Evolutionary conservation across 495 filamentous ascomycete genomes (phyloP), one percentile per base, ranked within the genome.

Genomic region (Xylaria flabelliformis): DNA sequence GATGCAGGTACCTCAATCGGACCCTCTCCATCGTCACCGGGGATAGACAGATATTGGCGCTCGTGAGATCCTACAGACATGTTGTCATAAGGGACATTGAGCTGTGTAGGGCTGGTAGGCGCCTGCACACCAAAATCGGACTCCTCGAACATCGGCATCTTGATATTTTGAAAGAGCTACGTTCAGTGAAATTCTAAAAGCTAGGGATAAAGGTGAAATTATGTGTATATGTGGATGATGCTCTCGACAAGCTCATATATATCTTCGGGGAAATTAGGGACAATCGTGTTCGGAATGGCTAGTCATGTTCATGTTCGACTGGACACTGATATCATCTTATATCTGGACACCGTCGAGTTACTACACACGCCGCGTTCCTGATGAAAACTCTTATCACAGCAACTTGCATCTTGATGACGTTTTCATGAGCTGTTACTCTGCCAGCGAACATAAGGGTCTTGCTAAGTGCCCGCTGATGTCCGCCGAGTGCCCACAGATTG

Each of bases 1-100:
- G 90, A 85, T 24, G 92, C 91, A 24, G 91, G 91, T 62, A 95
- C 86, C 81, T 94, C 92, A 70, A 94, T 87, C 36, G 90, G 84
- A 75, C 88, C 82, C 8, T 78, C 85, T 44, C 80, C 83, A 61
- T 79, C 74, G 24, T 85, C 85, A 36, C 74, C 78, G 56, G 89
- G 87, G 66, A 90, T 87, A 50, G 84, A 75, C 59, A 90, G 74
- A 67, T 26, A 66, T 53, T 67, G 79, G 72, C 46, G 72, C 56
- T 67, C 72, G 68, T 73, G 64, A 56, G 58, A 59, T 67, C 61
- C 76, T 78, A 73, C 70, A 41, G 67, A 65, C 77, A 63, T 41
- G 21, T 53, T 42, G 51, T 61, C 68, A 26, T 71, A 26, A 64
- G 69, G 59, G 68, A 73, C 26, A 74, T 64, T 55, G 73, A 78